phyloP scores from a whole-genome alignment of 768 basidiomycete species.

The Panaeolus cyanescens region DNA sequence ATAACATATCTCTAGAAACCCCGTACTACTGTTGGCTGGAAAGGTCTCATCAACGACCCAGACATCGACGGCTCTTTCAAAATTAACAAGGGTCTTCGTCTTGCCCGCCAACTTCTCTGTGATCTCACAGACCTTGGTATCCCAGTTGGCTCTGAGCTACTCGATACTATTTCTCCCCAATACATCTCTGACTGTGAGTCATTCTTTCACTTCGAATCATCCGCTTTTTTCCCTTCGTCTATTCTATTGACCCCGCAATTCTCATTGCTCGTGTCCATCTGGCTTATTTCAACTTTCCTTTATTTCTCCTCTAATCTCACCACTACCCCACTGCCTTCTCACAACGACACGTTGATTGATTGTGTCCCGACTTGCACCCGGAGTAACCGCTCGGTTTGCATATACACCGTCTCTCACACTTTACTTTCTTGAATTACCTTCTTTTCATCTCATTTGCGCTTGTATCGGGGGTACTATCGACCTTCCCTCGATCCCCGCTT shows the following conservation, averaged over 20 bases:
- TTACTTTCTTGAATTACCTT: not conserved
- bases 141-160: conserved; percentile 92
- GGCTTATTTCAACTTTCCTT: not conserved
- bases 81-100: conserved; percentile 95
- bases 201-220: not conserved
- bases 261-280: not conserved
- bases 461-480: not conserved
- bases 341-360: not conserved
- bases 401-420: not conserved
- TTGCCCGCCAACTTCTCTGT: conserved; percentile 85
- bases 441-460: not conserved
- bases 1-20: conserved; percentile 67
- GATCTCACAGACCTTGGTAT: conserved; percentile 89
- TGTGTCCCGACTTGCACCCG: not conserved
- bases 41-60: conserved; percentile 94
- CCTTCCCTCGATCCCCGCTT: not conserved
- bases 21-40: conserved; percentile 96
- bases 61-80: conserved; percentile 93
- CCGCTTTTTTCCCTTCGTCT: conserved; percentile 1
- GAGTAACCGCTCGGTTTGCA: not conserved
- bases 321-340: not conserved
- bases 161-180: conserved; percentile 80
- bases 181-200: conserved; percentile 74
- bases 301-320: not conserved
- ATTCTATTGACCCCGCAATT: not conserved